Conservation (phyloP, 2,329 filamentous ascomycete genomes). For the Colletotrichum ledebouriae region DNA sequence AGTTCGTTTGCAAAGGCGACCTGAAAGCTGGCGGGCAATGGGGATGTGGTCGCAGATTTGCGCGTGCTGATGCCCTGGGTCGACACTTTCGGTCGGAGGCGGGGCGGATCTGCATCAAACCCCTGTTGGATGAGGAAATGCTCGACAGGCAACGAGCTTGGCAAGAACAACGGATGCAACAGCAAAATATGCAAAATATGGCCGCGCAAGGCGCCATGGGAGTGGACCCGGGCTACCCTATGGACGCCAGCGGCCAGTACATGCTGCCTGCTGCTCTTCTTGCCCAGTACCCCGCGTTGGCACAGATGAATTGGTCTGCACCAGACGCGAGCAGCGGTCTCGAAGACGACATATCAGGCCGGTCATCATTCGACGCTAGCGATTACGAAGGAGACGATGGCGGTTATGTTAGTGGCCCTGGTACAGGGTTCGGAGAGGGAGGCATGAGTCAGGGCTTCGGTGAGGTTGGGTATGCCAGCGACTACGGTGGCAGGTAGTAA, state of each 20-base stretch:
- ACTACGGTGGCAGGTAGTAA: conserved; percentile 61
- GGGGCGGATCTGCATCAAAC: conserved; percentile 95
- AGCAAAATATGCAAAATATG: conserved; percentile 74
- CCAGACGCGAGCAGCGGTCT: conserved; percentile 76
- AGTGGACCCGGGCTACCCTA: conserved; percentile 71
- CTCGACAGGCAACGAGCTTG: conserved; percentile 81
- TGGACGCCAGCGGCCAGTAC: conserved; percentile 71
- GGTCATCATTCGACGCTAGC: conserved; percentile 85
- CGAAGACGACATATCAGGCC: conserved; percentile 82
- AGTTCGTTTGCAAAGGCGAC: conserved; percentile 95
- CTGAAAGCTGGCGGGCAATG: conserved; percentile 86
- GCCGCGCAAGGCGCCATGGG: conserved; percentile 66
- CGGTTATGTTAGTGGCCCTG: conserved; percentile 75
- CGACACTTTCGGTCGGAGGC: conserved; percentile 96
- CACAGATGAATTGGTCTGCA: conserved; percentile 84
- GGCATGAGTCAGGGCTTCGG: conserved; percentile 68
- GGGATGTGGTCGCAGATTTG: conserved; percentile 94
- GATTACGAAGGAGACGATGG: conserved; percentile 81
- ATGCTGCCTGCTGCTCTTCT: conserved; percentile 88
- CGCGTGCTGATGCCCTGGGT: conserved; percentile 93
- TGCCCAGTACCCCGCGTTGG: conserved; percentile 93
- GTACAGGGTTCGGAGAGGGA: conserved; percentile 70
- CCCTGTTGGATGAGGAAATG: conserved; percentile 95
- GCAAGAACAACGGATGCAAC: conserved; percentile 78
- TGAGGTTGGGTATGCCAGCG: conserved; percentile 67